phyloP scores from a whole-genome alignment of 139 green algal species.

The Volvox reticuliferus region DNA sequence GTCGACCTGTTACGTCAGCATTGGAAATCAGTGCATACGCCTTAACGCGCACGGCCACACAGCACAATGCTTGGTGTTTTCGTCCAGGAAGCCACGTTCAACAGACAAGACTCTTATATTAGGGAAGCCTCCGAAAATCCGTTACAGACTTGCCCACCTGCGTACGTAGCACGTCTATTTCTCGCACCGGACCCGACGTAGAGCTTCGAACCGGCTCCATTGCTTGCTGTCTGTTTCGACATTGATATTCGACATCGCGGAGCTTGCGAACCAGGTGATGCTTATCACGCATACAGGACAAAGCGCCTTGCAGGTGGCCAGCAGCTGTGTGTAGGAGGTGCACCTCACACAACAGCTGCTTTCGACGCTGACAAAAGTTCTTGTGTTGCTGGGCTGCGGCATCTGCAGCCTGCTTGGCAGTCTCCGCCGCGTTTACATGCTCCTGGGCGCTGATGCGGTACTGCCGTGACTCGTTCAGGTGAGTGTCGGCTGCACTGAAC shows the following conservation, averaged over 20 bases:
- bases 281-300: conserved; percentile 43
- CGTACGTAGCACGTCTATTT: conserved; percentile 29
- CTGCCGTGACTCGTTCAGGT: not conserved
- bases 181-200: not conserved
- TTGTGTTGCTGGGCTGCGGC: not conserved
- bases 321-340: conserved; percentile 15
- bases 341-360: not conserved
- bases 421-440: not conserved
- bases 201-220: not conserved
- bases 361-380: not conserved
- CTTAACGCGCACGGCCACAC: too few species aligned
- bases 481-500: conserved; percentile 11
- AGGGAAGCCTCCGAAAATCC: too few species aligned
- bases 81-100: too few species aligned
- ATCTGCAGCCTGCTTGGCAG: not conserved
- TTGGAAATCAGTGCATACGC: not conserved
- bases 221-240: not conserved
- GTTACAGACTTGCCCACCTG: conserved; percentile 6
- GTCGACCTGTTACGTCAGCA: not conserved
- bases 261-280: conserved; percentile 33
- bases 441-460: conserved; percentile 3
- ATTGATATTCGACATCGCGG: conserved; percentile 23
- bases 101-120: too few species aligned
- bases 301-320: conserved; percentile 19
- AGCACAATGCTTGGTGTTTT: too few species aligned